Evolutionary conservation across 73 alveolate genomes (phyloP).

Genomic region (Durusdinium trenchii): DNA sequence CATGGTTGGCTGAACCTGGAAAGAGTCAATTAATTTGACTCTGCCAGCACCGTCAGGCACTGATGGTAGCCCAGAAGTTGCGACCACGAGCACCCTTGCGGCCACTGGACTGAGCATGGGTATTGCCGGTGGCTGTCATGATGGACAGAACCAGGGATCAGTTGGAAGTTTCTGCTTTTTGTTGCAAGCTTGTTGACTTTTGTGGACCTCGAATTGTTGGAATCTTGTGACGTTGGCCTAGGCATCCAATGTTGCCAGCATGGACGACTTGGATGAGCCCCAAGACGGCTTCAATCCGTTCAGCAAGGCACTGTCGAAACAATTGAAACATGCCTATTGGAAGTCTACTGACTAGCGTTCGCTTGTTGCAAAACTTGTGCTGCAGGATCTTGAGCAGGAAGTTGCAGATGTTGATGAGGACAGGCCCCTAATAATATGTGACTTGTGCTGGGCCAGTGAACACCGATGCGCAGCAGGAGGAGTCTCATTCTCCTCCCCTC

Average conservation of each 20-base stretch:
- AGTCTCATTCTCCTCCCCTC: background rate
- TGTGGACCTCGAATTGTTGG: background rate
- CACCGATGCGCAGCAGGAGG: background rate
- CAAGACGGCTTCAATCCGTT: slow-evolving; percentile 9
- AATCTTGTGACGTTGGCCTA: background rate
- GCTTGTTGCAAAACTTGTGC: background rate
- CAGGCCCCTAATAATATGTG: background rate
- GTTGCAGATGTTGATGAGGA: too few species aligned
- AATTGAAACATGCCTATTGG: too few species aligned
- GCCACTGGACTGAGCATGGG: background rate
- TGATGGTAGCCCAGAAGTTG: slow-evolving; percentile 27
- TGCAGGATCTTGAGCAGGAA: too few species aligned
- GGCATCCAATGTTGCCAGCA: slow-evolving; percentile 36
- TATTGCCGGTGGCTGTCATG: background rate
- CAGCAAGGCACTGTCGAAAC: slow-evolving; percentile 2
- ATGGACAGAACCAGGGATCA: background rate
- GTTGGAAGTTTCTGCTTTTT: background rate
- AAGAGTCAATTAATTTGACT: too few species aligned
- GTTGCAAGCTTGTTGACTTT: background rate
- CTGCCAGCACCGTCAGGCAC: background rate
- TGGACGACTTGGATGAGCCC: background rate
- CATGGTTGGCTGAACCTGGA: too few species aligned
- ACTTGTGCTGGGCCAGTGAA: background rate
- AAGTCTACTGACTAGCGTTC: background rate
- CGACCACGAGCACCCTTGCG: slow-evolving; percentile 22